Conservation (phyloP, 2,329 filamentous ascomycete species). For the Leptographium galeiforme region DNA sequence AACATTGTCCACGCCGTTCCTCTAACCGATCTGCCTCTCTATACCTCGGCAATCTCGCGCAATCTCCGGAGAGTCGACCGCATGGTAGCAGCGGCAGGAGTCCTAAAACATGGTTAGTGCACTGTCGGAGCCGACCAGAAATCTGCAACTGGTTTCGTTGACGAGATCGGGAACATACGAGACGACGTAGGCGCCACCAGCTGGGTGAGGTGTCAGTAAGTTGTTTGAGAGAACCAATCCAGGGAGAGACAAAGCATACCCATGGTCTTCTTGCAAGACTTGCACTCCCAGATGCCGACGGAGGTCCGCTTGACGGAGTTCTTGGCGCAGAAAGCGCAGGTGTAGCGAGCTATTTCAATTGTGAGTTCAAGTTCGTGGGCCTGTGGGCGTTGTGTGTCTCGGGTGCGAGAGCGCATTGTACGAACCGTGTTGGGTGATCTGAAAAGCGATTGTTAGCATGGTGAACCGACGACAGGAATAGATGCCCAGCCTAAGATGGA, state of each 20-base stretch:
- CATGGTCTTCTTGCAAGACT: constrained; percentile 84
- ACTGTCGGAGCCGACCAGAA: neutral
- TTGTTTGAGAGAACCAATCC: neutral
- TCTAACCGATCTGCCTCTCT: constrained; percentile 21
- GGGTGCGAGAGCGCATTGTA: neutral
- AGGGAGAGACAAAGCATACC: constrained; percentile 20
- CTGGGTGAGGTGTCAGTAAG: constrained; percentile 3
- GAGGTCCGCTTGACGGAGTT: constrained; percentile 64
- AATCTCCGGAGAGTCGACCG: constrained; percentile 93
- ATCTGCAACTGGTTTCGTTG: neutral
- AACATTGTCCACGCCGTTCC: neutral
- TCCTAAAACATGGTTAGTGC: constrained; percentile 36
- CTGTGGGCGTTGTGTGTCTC: neutral
- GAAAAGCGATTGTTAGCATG: neutral
- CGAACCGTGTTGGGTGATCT: constrained; percentile 66
- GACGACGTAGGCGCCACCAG: constrained; percentile 87
- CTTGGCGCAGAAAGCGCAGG: constrained; percentile 99
- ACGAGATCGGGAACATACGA: constrained; percentile 54
- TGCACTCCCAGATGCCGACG: constrained; percentile 74
- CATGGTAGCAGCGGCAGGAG: constrained; percentile 84
- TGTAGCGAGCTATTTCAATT: constrained; percentile 54
- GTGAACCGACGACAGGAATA: neutral
- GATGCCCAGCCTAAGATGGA: neutral
- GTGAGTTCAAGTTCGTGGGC: neutral
- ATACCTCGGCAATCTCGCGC: constrained; percentile 94